These are phyloP conservation scores for Apiotrichum akiyoshidainum DNA, from an alignment of 1,284 basidiomycete species.

Conservation along the genomic window DNA sequence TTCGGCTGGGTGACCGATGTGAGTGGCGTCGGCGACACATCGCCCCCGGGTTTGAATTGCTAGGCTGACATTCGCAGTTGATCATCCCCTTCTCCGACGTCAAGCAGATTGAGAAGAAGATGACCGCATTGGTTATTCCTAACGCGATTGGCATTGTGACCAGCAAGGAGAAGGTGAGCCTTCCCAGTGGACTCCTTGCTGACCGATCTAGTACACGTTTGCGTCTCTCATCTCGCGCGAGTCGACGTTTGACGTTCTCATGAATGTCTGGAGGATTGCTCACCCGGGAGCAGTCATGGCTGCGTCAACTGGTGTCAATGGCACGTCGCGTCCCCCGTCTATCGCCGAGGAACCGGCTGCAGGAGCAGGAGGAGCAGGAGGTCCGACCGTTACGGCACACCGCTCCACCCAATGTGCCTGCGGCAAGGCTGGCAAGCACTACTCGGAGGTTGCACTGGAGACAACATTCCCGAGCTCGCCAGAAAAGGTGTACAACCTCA, in stretches of 20 bases:
- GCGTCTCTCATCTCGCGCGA: constrained; percentile 95
- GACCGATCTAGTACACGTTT: constrained; percentile 76
- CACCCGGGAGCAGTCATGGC: constrained; percentile 64
- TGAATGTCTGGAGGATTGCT: constrained; percentile 91
- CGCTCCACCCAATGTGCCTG: constrained; percentile 69
- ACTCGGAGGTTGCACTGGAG: constrained; percentile 70
- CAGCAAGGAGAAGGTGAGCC: constrained; percentile 56
- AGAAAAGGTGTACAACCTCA: constrained; percentile 91
- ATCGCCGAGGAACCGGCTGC: constrained; percentile 19
- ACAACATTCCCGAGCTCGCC: constrained; percentile 80
- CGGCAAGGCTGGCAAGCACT: constrained; percentile 69
- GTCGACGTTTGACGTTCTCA: constrained; percentile 91
- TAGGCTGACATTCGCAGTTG: constrained; percentile 57
- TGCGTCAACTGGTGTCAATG: constrained; percentile 7
- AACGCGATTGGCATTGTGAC: constrained; percentile 94
- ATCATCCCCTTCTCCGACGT: constrained; percentile 90
- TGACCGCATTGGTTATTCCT: constrained; percentile 98
- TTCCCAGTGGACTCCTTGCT: not conserved
- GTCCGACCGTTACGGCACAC: constrained; percentile 11
- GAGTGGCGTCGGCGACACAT: constrained; percentile 44
- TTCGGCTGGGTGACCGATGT: constrained; percentile 98
- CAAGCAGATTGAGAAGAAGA: constrained; percentile 86
- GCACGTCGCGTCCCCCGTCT: constrained; percentile 32
- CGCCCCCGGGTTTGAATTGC: not conserved
- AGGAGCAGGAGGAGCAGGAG: constrained; percentile 1